Percentiles rank a stretch among this genome's conserved stretches.
phyloP scores from a whole-genome alignment of 768 basidiomycete genomes.

The Suillus variegatus region DNA sequence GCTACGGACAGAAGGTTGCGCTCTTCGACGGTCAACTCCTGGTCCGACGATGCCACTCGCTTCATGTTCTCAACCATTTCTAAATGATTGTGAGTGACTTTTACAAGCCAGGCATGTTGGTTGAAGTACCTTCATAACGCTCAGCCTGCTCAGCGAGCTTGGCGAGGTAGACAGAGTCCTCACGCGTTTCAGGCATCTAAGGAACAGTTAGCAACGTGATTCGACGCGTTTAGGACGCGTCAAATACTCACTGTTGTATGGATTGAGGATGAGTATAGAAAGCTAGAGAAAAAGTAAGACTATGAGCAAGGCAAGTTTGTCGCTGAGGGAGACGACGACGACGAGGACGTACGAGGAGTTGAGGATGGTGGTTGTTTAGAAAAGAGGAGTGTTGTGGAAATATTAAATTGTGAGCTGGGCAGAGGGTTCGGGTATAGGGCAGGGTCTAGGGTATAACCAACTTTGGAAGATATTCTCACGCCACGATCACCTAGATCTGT shows the following conservation, averaged over 20 bases:
- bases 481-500: conserved; percentile 19
- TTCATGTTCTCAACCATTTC: conserved; percentile 99
- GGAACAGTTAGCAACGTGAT: conserved; percentile 19
- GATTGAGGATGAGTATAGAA: conserved; percentile 22
- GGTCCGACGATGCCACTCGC: conserved; percentile 94
- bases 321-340: conserved; percentile 29
- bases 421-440: conserved; percentile 65
- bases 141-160: conserved; percentile 99
- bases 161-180: conserved; percentile 99
- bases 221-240: conserved; percentile 43
- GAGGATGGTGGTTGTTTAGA: conserved; percentile 49
- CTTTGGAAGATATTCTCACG: conserved; percentile 18
- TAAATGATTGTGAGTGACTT: conserved; percentile 29
- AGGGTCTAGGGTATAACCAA: conserved; percentile 35
- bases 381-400: conserved; percentile 45
- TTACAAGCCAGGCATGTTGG: background rate
- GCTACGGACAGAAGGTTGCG: conserved; percentile 97
- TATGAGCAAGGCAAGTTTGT: conserved; percentile 38
- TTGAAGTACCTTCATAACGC: conserved; percentile 87
- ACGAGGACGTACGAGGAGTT: conserved; percentile 48
- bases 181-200: conserved; percentile 80
- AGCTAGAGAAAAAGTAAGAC: conserved; percentile 18
- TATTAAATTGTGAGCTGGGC: conserved; percentile 72
- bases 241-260: conserved; percentile 42
- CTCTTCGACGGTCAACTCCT: conserved; percentile 98